A percentile compares a stretch with the other conserved stretches of the same genome.
Conservation (phyloP, 106 monocot species). For the Xerophyta viscosa region DNA sequence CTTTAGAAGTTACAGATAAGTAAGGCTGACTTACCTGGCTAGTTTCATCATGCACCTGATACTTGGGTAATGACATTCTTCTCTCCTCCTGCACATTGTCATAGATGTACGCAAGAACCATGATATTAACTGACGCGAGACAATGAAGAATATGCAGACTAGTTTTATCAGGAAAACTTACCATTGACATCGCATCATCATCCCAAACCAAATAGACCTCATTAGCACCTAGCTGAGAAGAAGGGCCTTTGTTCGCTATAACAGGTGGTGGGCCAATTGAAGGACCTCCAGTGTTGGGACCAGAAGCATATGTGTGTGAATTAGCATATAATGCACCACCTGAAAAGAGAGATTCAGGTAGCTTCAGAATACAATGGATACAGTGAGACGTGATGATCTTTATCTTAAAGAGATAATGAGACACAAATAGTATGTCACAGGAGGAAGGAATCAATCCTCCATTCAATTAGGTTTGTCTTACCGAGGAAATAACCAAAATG, state of each 20-base stretch:
- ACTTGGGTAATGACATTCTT: constrained; percentile 72
- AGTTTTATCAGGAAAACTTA: constrained; percentile 12
- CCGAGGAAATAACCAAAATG: too few relatives aligned
- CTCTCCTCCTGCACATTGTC: constrained; percentile 70
- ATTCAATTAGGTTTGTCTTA: too few relatives aligned
- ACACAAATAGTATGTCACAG: too few relatives aligned
- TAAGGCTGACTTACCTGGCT: constrained; percentile 95
- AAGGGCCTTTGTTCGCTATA: constrained; percentile 69
- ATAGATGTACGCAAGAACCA: too few relatives aligned
- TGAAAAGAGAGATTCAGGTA: neutral
- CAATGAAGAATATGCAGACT: neutral
- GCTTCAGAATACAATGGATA: too few relatives aligned
- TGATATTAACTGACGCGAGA: too few relatives aligned
- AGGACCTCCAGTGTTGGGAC: constrained; percentile 74
- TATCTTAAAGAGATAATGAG: too few relatives aligned
- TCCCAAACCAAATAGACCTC: constrained; percentile 99
- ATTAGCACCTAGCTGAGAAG: constrained; percentile 45
- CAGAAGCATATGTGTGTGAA: constrained; percentile 84
- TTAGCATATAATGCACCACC: constrained; percentile 20
- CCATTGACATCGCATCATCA: constrained; percentile 99
- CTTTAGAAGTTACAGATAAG: constrained; percentile 19
- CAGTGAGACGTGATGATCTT: too few relatives aligned
- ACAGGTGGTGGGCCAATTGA: constrained; percentile 87
- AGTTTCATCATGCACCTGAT: constrained; percentile 99
- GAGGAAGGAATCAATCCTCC: too few relatives aligned